phyloP scores from a whole-genome alignment of 441 rosid genomes.

The Adansonia madagascariensis region DNA sequence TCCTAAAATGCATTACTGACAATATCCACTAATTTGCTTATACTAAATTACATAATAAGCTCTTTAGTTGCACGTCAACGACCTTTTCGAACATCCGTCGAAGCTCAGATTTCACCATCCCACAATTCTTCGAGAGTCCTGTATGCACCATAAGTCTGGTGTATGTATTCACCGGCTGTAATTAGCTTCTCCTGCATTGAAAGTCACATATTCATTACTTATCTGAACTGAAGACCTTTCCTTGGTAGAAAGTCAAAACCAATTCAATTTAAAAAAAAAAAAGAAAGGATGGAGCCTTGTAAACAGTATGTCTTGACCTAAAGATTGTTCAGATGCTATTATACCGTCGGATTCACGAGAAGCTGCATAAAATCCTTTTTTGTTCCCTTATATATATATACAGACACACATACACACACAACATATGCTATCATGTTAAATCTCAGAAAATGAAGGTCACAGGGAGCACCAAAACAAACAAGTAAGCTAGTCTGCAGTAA shows the following conservation, averaged over 20 bases:
- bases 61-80: background rate
- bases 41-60: no score
- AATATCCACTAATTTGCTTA: no score
- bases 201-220: background rate
- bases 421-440: background rate
- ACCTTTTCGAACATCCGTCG: background rate
- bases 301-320: background rate
- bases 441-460: background rate
- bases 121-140: slow-evolving; percentile 26
- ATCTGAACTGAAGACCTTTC: background rate
- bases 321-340: background rate
- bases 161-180: slow-evolving; percentile 9
- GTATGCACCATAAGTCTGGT: slow-evolving; percentile 19
- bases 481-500: background rate
- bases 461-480: background rate
- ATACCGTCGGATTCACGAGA: background rate
- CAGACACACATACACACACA: background rate
- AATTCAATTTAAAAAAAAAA: background rate
- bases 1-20: background rate
- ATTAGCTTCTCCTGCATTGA: slow-evolving; percentile 27
- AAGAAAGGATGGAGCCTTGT: no score
- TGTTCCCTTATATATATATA: background rate
- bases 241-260: background rate
- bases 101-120: slow-evolving; percentile 28
- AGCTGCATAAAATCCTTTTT: background rate